These are phyloP conservation scores for Eutypella sp. DNA, from an alignment of 2,329 filamentous ascomycete species.

Conservation along the genomic window DNA sequence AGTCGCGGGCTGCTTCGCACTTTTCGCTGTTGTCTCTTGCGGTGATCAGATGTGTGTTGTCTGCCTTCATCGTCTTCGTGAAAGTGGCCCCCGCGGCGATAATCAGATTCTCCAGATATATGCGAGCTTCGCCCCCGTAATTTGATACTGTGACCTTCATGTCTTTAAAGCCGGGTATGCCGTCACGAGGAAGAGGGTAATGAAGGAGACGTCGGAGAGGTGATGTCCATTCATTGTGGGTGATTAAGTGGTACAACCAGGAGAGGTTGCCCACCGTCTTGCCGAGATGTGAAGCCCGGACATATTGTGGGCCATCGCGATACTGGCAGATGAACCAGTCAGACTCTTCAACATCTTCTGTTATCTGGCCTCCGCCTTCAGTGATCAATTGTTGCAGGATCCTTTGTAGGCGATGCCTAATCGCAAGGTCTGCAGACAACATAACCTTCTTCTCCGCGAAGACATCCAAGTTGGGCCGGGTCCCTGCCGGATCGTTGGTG, in stretches of 20 bases:
- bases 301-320: constrained; percentile 74
- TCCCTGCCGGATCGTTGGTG: constrained; percentile 28
- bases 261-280: constrained; percentile 89
- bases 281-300: constrained; percentile 66
- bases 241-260: constrained; percentile 92
- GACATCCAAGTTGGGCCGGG: constrained; percentile 57
- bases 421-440: constrained; percentile 68
- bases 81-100: constrained; percentile 79
- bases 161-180: constrained; percentile 73
- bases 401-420: constrained; percentile 60
- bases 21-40: constrained; percentile 89
- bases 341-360: constrained; percentile 60
- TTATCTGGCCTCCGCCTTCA: constrained; percentile 66
- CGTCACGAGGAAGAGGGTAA: constrained; percentile 75
- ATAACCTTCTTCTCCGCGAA: constrained; percentile 76
- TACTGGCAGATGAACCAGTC: constrained; percentile 86
- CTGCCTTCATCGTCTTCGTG: constrained; percentile 90
- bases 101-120: constrained; percentile 90
- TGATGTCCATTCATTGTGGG: constrained; percentile 82
- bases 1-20: constrained; percentile 85
- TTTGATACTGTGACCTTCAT: constrained; percentile 88
- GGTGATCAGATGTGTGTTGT: constrained; percentile 94
- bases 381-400: constrained; percentile 68
- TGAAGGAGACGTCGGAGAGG: constrained; percentile 79
- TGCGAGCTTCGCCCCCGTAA: constrained; percentile 88